Evolutionary conservation across 306 rosid genomes (phyloP), one percentile per base, ranked within the genome.

Genomic region (Hippophae gyantsensis): DNA sequence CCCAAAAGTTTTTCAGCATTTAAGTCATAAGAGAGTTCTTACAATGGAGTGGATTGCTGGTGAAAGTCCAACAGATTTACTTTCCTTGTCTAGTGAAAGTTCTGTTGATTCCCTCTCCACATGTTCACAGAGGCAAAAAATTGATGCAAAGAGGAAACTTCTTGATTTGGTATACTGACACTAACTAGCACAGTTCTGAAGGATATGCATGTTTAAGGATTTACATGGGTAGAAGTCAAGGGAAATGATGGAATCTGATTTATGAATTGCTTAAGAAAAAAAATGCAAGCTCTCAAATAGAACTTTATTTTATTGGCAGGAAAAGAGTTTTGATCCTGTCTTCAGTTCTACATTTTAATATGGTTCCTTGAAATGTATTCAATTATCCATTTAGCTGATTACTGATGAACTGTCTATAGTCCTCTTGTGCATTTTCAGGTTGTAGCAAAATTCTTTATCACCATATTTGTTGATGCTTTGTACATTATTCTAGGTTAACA

Each of bases 11-110:
- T 82, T 68, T 68, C 72, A 2, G 54, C 85, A 76, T 72, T 73
- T 90, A 74, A 87, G 72, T 71, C 76, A 76, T 67, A 90, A 82
- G 83, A 83, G 95, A 72, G 95, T 90, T 76, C 72, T 90, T 67
- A 90, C 98, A 25, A 87, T 85, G 96, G 98, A 87, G 82, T 90
- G 98, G 98, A 79, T 90, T 57, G 82, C 74, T 71, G 98, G 98
- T 74, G 98, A 87, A 70, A 90, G 86, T 69, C 87, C 96, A 74
- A 87, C 96, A 14, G 86, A 83, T 69, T 78, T 90, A 66, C 69
- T 76, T 49, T 78, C 92, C 63, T 13, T 73, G 60, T 81, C 98
- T 64, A 51, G 87, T 62, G 83, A 69, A 69, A 72, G 70, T 69
- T 61, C 84, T 45, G 65, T 52, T 64, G 75, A 60, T 41, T 40